phyloP scores from a whole-genome alignment of 2,329 filamentous ascomycete genomes.

The Diplodia sapinea region DNA sequence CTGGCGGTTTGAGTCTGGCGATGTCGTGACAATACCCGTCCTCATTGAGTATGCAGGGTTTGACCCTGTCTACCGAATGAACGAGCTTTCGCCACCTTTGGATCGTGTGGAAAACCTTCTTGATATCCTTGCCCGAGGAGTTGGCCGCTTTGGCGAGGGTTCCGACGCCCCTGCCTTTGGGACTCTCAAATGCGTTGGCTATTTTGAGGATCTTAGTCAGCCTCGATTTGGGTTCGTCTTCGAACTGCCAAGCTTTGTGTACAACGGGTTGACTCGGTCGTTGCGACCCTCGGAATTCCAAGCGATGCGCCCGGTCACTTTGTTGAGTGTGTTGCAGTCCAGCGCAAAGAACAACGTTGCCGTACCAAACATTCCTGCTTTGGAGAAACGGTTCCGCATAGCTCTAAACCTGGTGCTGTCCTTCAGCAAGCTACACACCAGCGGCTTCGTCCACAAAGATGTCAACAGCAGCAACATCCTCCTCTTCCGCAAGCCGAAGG shows the following conservation, averaged over 20 bases:
- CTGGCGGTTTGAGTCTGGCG: conserved; percentile 46
- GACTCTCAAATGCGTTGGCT: conserved; percentile 66
- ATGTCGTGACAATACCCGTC: conserved; percentile 57
- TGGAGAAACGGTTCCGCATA: conserved; percentile 78
- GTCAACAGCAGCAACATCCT: conserved; percentile 71
- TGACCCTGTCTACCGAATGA: conserved; percentile 55
- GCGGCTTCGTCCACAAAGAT: conserved; percentile 73
- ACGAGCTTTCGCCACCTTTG: conserved; percentile 54
- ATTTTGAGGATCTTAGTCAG: conserved; percentile 76
- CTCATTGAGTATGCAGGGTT: conserved; percentile 72
- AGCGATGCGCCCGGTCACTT: conserved; percentile 50
- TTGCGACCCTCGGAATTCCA: conserved; percentile 45
- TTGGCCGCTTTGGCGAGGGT: conserved; percentile 35
- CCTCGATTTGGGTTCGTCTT: conserved; percentile 75
- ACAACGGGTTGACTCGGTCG: conserved; percentile 60
- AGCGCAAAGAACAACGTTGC: conserved; percentile 51
- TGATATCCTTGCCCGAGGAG: conserved; percentile 37
- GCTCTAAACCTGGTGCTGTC: conserved; percentile 75
- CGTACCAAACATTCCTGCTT: conserved; percentile 60
- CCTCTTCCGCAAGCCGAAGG: conserved; percentile 61
- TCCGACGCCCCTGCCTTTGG: conserved; percentile 45
- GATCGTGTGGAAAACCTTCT: conserved; percentile 53
- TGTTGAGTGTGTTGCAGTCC: conserved; percentile 56
- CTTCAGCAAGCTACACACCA: conserved; percentile 73
- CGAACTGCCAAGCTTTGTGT: conserved; percentile 66